Percentiles rank a stretch among this genome's conserved stretches.
These are phyloP conservation scores for Aspergillus kassunensis DNA, from an alignment of 495 filamentous ascomycete species.

Conservation along the genomic window DNA sequence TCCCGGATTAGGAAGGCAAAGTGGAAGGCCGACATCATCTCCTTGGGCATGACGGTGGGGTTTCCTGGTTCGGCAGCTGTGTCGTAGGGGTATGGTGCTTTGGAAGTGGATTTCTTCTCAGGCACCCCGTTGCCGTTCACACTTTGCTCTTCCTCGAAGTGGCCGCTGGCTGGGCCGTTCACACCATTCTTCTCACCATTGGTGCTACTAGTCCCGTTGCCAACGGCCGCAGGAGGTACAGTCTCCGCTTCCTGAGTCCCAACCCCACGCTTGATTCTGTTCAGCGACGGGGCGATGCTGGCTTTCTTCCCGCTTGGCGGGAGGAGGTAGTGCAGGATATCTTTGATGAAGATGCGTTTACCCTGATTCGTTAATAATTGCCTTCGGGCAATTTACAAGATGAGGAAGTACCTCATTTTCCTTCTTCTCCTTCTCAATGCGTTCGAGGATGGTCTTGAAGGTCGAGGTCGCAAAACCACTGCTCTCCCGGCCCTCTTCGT, in stretches of 20 bases:
- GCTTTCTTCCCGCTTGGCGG: slow-evolving; percentile 66
- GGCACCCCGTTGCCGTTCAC: background rate
- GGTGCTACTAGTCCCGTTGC: slow-evolving; percentile 9
- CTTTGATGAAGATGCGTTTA: slow-evolving; percentile 96
- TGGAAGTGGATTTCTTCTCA: slow-evolving; percentile 10
- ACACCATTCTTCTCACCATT: slow-evolving; percentile 4
- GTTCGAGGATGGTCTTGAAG: slow-evolving; percentile 70
- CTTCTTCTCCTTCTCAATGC: slow-evolving; percentile 59
- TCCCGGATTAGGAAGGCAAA: slow-evolving; percentile 98
- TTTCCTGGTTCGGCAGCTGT: slow-evolving; percentile 60
- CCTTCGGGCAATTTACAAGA: no score
- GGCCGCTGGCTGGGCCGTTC: background rate
- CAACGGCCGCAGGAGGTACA: slow-evolving; percentile 18
- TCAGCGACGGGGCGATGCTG: slow-evolving; percentile 70
- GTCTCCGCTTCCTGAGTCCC: slow-evolving; percentile 41
- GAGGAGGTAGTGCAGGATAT: slow-evolving; percentile 86
- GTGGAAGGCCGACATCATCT: slow-evolving; percentile 69
- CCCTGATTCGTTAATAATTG: slow-evolving; percentile 39
- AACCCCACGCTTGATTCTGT: slow-evolving; percentile 57
- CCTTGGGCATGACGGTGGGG: slow-evolving; percentile 75
- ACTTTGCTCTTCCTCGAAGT: background rate
- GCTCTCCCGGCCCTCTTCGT: slow-evolving; percentile 61
- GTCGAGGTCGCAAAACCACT: slow-evolving; percentile 76
- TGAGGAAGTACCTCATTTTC: slow-evolving; percentile 38
- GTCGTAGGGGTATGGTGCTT: slow-evolving; percentile 52